Base-by-base conservation (phyloP, 176 grass and related monocot species). In the Juncus inflexus region DNA sequence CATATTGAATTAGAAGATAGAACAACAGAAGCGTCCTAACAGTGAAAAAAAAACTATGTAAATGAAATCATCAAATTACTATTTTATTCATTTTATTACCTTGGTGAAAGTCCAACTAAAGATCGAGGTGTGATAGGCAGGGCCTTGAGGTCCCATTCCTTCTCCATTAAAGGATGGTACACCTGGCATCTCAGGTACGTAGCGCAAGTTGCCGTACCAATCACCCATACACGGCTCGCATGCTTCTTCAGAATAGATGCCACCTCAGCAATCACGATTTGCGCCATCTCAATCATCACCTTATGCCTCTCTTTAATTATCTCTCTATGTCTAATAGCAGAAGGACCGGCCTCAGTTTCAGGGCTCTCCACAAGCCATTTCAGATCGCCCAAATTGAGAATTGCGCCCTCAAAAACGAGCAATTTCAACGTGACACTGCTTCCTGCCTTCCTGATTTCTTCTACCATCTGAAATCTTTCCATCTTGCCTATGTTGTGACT, bases 121-220 rank as follows among this genome's bases (percentile, higher is more conserved):
- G 84, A 79, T 9, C 75, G 66, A 12, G 86, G 86, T 6, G 78
- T 76, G 68, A 95, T 80, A 73, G 90, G 90, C 13, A 95, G 74
- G 2, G 83, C 90, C 73, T 95, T 86, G 11, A 95, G 73, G 60
- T 95, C 86, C 90, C 90, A 95, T 12, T 95, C 90, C 9, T 6
- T 77, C 81, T 95, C 90, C 68, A 95, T 77, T 12, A 77, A 50
- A 9, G 86, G 81, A 79, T 90, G 83, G 6, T 95, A 90, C 45
- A 95, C 90, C 67, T 90, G 90, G 67, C 56, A 87, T 49, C 85
- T 86, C 4, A 95, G 78, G 37, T 95, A 95, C 9, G 90, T 95
- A 15, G 86, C 83, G 3, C 90, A 90, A 35, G 90, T 90, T 5
- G 81, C 90, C 28, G 90, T 90, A 65, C 86, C 90, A 37, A 95